These are phyloP conservation scores for Colletotrichum spinosum DNA, from an alignment of 2,329 filamentous ascomycete genomes.

Conservation along the genomic window DNA sequence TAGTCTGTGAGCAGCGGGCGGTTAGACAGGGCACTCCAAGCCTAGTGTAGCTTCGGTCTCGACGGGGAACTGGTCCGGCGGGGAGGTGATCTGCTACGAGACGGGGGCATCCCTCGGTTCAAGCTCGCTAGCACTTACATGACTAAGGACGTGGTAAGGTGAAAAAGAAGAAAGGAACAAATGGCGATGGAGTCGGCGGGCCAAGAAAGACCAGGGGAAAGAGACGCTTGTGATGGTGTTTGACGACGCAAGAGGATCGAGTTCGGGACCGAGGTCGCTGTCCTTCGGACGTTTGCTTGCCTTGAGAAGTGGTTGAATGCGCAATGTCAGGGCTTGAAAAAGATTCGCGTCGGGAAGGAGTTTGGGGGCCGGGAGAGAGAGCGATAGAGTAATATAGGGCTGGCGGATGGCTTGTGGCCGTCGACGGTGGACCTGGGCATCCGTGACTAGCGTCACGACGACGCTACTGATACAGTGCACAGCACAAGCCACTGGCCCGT, in stretches of 20 bases:
- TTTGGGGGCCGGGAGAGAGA: conserved; percentile 30
- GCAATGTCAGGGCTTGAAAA: conserved; percentile 7
- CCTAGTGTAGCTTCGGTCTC: conserved; percentile 18
- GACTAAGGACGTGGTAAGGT: conserved; percentile 11
- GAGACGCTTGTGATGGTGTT: neutral
- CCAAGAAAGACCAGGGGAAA: neutral
- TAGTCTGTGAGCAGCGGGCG: conserved; percentile 28
- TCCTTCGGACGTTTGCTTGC: neutral
- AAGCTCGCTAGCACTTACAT: conserved; percentile 28
- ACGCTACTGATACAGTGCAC: conserved; percentile 10
- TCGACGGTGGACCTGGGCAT: conserved; percentile 22
- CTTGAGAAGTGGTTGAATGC: conserved; percentile 6
- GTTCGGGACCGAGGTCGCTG: too few relatives aligned
- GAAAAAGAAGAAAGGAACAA: conserved; percentile 22
- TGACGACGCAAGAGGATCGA: too few relatives aligned
- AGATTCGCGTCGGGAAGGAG: conserved; percentile 26
- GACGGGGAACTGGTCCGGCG: conserved; percentile 26
- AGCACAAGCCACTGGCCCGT: conserved; percentile 18
- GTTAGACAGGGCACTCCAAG: conserved; percentile 32
- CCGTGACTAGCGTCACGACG: conserved; percentile 11
- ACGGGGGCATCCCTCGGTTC: conserved; percentile 27
- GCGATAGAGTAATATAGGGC: conserved; percentile 35
- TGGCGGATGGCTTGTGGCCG: conserved; percentile 28
- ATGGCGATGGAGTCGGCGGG: conserved; percentile 1
- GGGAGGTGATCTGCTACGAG: conserved; percentile 19